Conservation (phyloP, 2,329 filamentous ascomycete genomes). For the Graphilbum sp. region DNA sequence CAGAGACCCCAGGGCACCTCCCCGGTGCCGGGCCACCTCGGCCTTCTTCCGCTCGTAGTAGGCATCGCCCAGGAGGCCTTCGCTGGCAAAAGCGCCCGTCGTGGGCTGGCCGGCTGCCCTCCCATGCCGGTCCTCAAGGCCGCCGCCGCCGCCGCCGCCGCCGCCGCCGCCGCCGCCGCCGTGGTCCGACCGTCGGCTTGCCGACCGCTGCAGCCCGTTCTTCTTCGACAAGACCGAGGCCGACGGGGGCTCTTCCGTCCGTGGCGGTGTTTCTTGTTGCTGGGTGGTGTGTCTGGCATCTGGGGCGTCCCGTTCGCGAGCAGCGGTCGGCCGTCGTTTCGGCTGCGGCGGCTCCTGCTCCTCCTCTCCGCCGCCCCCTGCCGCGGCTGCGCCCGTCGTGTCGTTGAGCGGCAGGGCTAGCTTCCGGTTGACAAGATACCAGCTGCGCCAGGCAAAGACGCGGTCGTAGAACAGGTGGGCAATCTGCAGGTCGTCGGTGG, state of each 20-base stretch:
- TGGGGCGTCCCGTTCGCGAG: no score
- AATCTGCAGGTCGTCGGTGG: constrained; percentile 51
- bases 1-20: not conserved
- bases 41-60: constrained; percentile 31
- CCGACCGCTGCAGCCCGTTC: constrained; percentile 18
- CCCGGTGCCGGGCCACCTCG: constrained; percentile 9
- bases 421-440: constrained; percentile 68
- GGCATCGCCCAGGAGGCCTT: constrained; percentile 32
- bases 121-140: no score
- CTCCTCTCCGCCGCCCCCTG: no score
- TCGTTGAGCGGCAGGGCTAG: constrained; percentile 17
- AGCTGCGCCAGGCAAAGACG: constrained; percentile 74
- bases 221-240: not conserved
- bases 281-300: no score
- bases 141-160: no score
- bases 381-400: no score
- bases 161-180: no score
- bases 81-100: constrained; percentile 29
- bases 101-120: constrained; percentile 1
- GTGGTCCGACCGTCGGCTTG: constrained; percentile 2
- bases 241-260: constrained; percentile 10
- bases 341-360: no score
- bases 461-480: constrained; percentile 54
- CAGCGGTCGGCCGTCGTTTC: no score
- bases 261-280: constrained; percentile 11